These are phyloP conservation scores for Antrodiella citrinella DNA, from an alignment of 768 basidiomycete species.

Conservation along the genomic window DNA sequence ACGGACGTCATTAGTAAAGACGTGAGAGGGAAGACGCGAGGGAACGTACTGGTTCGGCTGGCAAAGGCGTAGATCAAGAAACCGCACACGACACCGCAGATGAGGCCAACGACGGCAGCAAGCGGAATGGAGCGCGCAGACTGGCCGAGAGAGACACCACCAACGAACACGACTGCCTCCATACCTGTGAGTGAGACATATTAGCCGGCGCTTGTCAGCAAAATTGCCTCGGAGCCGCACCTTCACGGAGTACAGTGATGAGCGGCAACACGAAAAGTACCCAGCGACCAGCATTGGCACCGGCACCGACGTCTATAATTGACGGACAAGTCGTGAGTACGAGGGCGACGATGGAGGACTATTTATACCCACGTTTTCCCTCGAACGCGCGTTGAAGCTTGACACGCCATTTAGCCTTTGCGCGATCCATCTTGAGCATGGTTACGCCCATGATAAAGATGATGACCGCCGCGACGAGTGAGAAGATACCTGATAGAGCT, in stretches of 20 bases:
- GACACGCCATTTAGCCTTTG: slow-evolving; percentile 90
- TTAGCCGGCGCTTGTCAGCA: not conserved
- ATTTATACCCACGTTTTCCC: slow-evolving; percentile 35
- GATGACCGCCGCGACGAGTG: slow-evolving; percentile 65
- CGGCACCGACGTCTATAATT: slow-evolving; percentile 35
- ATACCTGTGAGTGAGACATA: slow-evolving; percentile 40
- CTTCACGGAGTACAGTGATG: slow-evolving; percentile 90
- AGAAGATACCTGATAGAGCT: slow-evolving; percentile 54
- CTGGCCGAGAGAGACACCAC: slow-evolving; percentile 84
- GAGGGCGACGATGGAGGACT: not conserved
- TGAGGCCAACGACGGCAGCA: slow-evolving; percentile 77
- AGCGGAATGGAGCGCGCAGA: slow-evolving; percentile 83
- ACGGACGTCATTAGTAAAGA: slow-evolving; percentile 6
- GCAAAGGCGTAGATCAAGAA: slow-evolving; percentile 76
- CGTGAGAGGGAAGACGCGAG: not conserved
- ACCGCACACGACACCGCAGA: slow-evolving; percentile 70
- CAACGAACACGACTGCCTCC: slow-evolving; percentile 90
- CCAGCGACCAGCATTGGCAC: slow-evolving; percentile 64
- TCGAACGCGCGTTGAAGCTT: slow-evolving; percentile 80
- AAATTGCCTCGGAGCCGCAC: slow-evolving; percentile 24
- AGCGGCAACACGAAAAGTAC: slow-evolving; percentile 83
- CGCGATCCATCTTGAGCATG: slow-evolving; percentile 93
- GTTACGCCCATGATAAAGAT: slow-evolving; percentile 91
- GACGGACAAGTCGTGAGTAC: not conserved
- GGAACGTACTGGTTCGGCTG: slow-evolving; percentile 54